Conservation (phyloP, 805 yeast species). For the Wickerhamiella slavikovae region DNA sequence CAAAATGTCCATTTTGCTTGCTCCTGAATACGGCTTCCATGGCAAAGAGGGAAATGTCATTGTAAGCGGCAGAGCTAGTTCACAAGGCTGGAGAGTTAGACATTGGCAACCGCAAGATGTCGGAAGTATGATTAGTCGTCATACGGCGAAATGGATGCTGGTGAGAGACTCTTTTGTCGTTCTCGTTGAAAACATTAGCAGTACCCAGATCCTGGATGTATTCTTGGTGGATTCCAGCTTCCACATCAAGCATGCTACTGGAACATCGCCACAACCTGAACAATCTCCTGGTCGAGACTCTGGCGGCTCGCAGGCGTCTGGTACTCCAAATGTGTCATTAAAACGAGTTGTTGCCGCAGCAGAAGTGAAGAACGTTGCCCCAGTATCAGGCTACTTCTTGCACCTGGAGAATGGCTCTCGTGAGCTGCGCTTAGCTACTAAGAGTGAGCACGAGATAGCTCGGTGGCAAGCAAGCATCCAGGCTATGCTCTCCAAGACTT, state of each 20-base stretch:
- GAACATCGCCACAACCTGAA: too few relatives aligned
- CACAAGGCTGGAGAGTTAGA: constrained; percentile 92
- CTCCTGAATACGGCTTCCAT: constrained; percentile 58
- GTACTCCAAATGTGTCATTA: not conserved
- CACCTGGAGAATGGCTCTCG: constrained; percentile 21
- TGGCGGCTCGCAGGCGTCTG: not conserved
- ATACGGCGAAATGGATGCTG: constrained; percentile 81
- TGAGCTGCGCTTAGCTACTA: constrained; percentile 31
- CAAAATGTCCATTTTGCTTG: constrained; percentile 62
- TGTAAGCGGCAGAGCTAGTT: constrained; percentile 60
- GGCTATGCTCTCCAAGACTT: constrained; percentile 40
- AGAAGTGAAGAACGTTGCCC: constrained; percentile 1
- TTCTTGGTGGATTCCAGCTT: constrained; percentile 72
- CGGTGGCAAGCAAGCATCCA: constrained; percentile 62
- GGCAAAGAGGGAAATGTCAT: constrained; percentile 82
- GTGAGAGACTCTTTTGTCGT: constrained; percentile 68
- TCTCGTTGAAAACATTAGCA: constrained; percentile 68
- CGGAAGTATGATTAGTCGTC: constrained; percentile 74
- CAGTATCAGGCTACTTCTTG: constrained; percentile 7
- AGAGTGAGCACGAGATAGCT: constrained; percentile 58
- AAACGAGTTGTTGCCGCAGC: not conserved
- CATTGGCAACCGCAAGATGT: constrained; percentile 65
- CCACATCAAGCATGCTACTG: constrained; percentile 20
- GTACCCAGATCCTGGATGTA: constrained; percentile 79
- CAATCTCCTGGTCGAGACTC: too few relatives aligned